These are phyloP conservation scores for Camellia japonica DNA, from an alignment of 148 eudicot species.

Conservation along the genomic window DNA sequence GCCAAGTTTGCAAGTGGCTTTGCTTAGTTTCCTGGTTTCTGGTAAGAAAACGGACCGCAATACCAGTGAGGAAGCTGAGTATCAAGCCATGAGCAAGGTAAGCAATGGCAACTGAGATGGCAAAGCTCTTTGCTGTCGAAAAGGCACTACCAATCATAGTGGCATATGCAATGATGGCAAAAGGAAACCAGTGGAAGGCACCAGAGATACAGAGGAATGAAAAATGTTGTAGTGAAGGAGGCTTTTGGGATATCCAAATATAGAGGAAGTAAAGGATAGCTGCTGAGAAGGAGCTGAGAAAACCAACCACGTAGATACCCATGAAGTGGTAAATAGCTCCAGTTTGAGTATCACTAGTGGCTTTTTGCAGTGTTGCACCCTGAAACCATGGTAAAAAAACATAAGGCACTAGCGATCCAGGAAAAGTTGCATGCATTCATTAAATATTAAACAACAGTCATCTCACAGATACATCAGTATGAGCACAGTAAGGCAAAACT, in stretches of 20 bases:
- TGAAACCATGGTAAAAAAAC: constrained; percentile 13
- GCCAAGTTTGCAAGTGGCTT: constrained; percentile 30
- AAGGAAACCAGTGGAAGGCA: constrained; percentile 50
- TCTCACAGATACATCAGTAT: too few relatives aligned
- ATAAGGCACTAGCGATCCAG: not conserved
- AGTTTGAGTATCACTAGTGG: not conserved
- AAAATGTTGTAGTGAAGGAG: constrained; percentile 31
- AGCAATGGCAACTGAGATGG: constrained; percentile 30
- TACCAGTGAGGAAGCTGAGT: constrained; percentile 28
- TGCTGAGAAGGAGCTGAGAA: constrained; percentile 45
- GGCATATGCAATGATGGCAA: constrained; percentile 31
- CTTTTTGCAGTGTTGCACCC: constrained; percentile 12
- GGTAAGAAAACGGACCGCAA: constrained; percentile 20
- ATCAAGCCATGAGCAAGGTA: constrained; percentile 46
- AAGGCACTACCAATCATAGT: constrained; percentile 22
- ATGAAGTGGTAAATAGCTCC: constrained; percentile 34
- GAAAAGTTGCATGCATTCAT: not conserved
- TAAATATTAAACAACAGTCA: too few relatives aligned
- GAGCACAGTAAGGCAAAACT: too few relatives aligned
- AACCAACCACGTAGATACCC: constrained; percentile 41
- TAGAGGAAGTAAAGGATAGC: constrained; percentile 34
- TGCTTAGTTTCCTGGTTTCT: constrained; percentile 18
- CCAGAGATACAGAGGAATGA: constrained; percentile 39
- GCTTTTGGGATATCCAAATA: constrained; percentile 15
- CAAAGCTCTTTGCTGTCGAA: constrained; percentile 24